These are phyloP conservation scores for Lichtheimia ornata DNA, from an alignment of 371 early-diverging fungal genomes.

Conservation along the genomic window DNA sequence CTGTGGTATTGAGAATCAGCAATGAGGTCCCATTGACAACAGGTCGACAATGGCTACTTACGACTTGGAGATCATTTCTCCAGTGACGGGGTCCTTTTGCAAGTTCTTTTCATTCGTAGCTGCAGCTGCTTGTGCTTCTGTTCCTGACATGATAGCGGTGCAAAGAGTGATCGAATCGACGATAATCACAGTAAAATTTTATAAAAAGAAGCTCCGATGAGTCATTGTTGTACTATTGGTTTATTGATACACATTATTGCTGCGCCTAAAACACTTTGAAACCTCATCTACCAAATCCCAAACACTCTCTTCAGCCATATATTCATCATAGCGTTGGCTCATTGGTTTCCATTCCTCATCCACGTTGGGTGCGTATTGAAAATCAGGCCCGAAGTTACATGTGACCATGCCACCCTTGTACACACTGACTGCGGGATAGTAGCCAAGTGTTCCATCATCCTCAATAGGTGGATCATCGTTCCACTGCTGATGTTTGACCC, in stretches of 20 bases:
- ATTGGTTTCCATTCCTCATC: slow-evolving; percentile 63
- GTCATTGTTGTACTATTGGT: too few species aligned
- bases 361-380: slow-evolving; percentile 58
- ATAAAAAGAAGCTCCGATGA: neutral
- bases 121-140: slow-evolving; percentile 24
- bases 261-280: slow-evolving; percentile 25
- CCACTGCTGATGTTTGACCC: slow-evolving; percentile 39
- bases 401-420: slow-evolving; percentile 67
- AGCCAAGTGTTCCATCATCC: slow-evolving; percentile 72
- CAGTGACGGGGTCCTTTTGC: slow-evolving; percentile 86
- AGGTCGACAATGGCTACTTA: slow-evolving; percentile 35
- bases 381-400: slow-evolving; percentile 70
- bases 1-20: slow-evolving; percentile 36
- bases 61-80: slow-evolving; percentile 96
- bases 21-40: neutral
- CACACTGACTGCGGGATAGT: slow-evolving; percentile 70
- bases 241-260: slow-evolving; percentile 4
- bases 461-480: slow-evolving; percentile 54
- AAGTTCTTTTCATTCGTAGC: slow-evolving; percentile 64
- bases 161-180: neutral
- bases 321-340: slow-evolving; percentile 61
- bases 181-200: slow-evolving; percentile 4
- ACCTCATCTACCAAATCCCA: slow-evolving; percentile 72
- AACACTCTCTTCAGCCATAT: slow-evolving; percentile 64
- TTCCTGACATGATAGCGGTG: slow-evolving; percentile 6